These are phyloP conservation scores for Paramecium tetraurelia DNA, from an alignment of 73 alveolate genomes.

Conservation along the genomic window DNA sequence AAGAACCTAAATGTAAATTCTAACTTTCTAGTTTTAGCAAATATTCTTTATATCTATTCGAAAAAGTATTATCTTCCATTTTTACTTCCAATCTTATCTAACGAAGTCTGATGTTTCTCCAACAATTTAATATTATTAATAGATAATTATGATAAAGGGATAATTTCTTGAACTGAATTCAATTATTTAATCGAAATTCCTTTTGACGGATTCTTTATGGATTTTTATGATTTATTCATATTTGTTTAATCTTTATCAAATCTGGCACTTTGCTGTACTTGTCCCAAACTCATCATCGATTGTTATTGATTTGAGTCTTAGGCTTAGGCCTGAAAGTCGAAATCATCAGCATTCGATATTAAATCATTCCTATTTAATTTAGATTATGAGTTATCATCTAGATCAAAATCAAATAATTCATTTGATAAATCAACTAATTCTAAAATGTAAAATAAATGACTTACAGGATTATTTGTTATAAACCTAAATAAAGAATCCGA, in stretches of 20 bases:
- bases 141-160: background rate
- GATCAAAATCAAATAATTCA: background rate
- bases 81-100: background rate
- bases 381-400: background rate
- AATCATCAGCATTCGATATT: background rate
- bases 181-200: background rate
- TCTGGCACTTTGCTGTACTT: background rate
- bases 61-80: background rate
- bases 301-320: background rate
- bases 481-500: constrained; percentile 18
- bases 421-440: constrained; percentile 9
- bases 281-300: background rate
- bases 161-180: background rate
- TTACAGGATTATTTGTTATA: background rate
- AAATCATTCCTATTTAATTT: background rate
- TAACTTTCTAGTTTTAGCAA: background rate
- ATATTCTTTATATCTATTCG: background rate
- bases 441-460: background rate
- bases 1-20: background rate
- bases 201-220: background rate
- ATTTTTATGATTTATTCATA: background rate
- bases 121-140: background rate
- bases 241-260: background rate
- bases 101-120: background rate
- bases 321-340: background rate